phyloP scores from a whole-genome alignment of 2,329 filamentous ascomycete genomes.

The Penicillium sp. region DNA sequence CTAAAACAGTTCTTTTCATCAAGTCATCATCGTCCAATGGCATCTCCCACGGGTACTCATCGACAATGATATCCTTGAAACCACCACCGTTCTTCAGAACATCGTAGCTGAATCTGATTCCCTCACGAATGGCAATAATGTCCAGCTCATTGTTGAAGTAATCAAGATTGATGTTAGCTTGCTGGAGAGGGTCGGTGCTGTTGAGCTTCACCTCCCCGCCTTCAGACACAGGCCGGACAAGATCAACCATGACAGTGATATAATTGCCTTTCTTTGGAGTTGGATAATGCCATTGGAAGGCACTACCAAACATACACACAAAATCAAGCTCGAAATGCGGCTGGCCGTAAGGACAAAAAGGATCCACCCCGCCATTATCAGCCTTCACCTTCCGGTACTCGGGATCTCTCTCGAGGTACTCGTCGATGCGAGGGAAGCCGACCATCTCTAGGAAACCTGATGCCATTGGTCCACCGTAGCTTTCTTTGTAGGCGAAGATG shows the following conservation, averaged over 20 bases:
- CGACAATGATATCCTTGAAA: constrained; percentile 47
- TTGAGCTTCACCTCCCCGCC: constrained; percentile 44
- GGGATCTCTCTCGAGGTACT: constrained; percentile 44
- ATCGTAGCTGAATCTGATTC: constrained; percentile 49
- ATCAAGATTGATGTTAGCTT: constrained; percentile 47
- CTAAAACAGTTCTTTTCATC: constrained; percentile 58
- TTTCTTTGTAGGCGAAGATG: constrained; percentile 37
- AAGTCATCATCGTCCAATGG: constrained; percentile 55
- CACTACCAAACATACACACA: constrained; percentile 56
- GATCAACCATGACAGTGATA: constrained; percentile 57
- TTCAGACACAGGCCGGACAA: constrained; percentile 50
- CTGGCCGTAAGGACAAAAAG: constrained; percentile 42
- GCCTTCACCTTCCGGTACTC: constrained; percentile 47
- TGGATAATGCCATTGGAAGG: constrained; percentile 53
- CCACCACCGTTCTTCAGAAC: constrained; percentile 57
- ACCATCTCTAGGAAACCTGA: constrained; percentile 17
- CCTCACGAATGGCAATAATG: constrained; percentile 59
- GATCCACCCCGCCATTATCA: constrained; percentile 46
- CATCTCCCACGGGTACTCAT: constrained; percentile 61
- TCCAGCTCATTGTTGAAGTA: constrained; percentile 51
- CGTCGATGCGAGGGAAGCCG: constrained; percentile 19
- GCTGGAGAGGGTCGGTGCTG: constrained; percentile 38
- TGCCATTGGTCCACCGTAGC: constrained; percentile 39
- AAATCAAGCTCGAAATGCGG: constrained; percentile 64
- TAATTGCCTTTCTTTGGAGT: constrained; percentile 49